Evolutionary conservation across 345 rosid genomes (phyloP).

Genomic region (Firmiana major): DNA sequence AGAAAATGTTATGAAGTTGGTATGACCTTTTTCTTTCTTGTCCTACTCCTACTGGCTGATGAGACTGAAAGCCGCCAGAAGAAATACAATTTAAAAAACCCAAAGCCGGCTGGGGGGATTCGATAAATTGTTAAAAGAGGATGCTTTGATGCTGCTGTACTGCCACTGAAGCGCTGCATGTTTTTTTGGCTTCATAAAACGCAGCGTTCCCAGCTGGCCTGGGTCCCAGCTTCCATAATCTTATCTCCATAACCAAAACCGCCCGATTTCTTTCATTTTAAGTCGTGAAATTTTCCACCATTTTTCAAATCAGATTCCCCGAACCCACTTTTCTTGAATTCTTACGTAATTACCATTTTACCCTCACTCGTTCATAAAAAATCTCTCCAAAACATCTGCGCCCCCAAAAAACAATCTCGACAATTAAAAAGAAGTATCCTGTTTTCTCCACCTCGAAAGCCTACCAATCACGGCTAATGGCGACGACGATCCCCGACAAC

Average conservation of each 20-base stretch:
- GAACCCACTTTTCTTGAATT: background rate
- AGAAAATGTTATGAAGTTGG: too few species aligned
- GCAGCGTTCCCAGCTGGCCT: background rate
- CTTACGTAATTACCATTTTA: background rate
- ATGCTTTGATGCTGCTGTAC: background rate
- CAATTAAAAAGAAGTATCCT: background rate
- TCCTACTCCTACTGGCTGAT: too few species aligned
- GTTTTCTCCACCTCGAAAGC: background rate
- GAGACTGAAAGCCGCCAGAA: background rate
- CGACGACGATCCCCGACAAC: slow-evolving; percentile 42
- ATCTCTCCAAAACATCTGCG: background rate
- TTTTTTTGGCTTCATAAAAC: background rate
- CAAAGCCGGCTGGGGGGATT: background rate
- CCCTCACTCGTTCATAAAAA: background rate
- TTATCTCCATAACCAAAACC: background rate
- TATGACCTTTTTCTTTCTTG: too few species aligned
- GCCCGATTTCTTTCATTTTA: background rate
- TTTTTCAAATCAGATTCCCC: background rate
- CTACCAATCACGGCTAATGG: slow-evolving; percentile 18
- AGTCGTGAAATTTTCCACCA: background rate
- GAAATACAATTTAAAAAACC: background rate
- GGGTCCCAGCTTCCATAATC: background rate
- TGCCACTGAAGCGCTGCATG: background rate
- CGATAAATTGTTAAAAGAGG: background rate
- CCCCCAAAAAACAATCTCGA: background rate